Percentiles rank a stretch among this genome's conserved stretches.
Evolutionary conservation across 306 rosid species (phyloP).

Genomic region (Dicorynia guianensis): DNA sequence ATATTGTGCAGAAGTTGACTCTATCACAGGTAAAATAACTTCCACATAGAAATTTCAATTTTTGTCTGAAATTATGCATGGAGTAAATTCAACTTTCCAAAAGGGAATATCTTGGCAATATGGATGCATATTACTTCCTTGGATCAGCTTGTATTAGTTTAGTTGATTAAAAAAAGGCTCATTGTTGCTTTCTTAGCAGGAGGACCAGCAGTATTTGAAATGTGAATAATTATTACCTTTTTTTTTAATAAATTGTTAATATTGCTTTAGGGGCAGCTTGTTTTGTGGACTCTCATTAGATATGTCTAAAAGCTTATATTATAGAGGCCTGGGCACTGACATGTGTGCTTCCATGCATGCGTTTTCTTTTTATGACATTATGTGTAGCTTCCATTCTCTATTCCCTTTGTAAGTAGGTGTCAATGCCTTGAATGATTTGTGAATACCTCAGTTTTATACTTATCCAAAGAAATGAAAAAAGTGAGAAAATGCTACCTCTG

Average conservation of each 20-base stretch:
- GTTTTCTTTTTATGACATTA: not conserved
- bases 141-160: conserved; percentile 2
- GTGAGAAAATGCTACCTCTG: conserved; percentile 7
- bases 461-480: not conserved
- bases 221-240: not conserved
- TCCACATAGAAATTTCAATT: not conserved
- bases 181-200: conserved; percentile 10
- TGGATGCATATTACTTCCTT: conserved; percentile 22
- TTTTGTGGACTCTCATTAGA: conserved; percentile 19
- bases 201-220: conserved; percentile 23
- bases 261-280: not conserved
- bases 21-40: conserved; percentile 74
- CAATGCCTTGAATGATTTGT: conserved; percentile 1
- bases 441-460: not conserved
- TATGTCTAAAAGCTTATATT: conserved; percentile 30
- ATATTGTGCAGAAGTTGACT: conserved; percentile 84
- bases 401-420: conserved; percentile 7
- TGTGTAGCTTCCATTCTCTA: conserved; percentile 18
- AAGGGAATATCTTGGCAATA: conserved; percentile 26
- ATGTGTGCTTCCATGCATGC: conserved; percentile 4
- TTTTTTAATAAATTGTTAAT: not conserved
- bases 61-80: conserved; percentile 28
- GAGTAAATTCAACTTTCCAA: conserved; percentile 1
- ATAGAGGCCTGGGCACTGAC: conserved; percentile 19
- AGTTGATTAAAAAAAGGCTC: not conserved